Base-by-base conservation (phyloP, 768 basidiomycete genomes). In the Russula abietina region DNA sequence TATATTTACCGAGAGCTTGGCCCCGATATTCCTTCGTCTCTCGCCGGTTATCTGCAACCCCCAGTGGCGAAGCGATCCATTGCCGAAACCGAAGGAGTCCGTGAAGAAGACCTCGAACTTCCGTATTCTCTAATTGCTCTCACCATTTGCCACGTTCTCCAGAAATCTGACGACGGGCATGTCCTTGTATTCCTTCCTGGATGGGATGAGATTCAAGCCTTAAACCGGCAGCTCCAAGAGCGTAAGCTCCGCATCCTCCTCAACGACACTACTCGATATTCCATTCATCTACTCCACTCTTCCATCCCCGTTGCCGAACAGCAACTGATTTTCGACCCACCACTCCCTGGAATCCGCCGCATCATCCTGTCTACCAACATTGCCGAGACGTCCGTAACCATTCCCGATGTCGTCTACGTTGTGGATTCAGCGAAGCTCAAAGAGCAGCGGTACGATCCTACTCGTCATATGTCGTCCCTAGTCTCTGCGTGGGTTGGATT, bases 321-420 rank as follows among this genome's bases (percentile, higher is more conserved):
- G 70, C 90, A 93, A 72, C 79, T 84, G 60, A 88, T 98, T 56
- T 97, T 97, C 70, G 86, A 91, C 24, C 89, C 92, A 1, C 88
- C 93, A 8, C 80, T 85, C 0, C 64, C 71, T 3, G 92, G 92
- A 11, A 80, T 92, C 22, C 86, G 94, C 59, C 85, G 94, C 28
- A 80, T 98, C 70, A 96, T 98, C 67, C 79, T 98, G 53, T 84
- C 94, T 5, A 98, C 95, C 43, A 97, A 97, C 72, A 93, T 97
- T 50, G 94, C 94, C 14, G 95, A 98, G 75, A 95, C 94, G 3
- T 94, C 92, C 4, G 81, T 97, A 68, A 98, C 95, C 4, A 96
- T 98, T 67, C 93, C 93, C 1, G 91, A 96, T 67, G 91, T 97
- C 28, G 91, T 96, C 11, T 94, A 91, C 69, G 95, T 98, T 33